phyloP scores from a whole-genome alignment of 2,329 filamentous ascomycete genomes.

The Akanthomyces lecanii region DNA sequence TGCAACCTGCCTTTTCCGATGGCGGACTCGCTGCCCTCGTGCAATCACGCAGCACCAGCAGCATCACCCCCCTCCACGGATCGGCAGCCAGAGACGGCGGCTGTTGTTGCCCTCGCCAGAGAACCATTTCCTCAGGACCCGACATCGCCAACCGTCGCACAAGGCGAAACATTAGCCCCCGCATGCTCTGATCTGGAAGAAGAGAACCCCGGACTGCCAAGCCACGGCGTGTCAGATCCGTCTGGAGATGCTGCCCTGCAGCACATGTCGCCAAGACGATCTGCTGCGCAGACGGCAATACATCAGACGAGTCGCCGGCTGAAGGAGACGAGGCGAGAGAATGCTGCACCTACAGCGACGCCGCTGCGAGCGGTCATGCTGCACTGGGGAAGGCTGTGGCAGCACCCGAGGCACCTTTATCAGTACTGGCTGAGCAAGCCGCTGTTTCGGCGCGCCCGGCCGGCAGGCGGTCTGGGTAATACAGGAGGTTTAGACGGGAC shows the following conservation, averaged over 20 bases:
- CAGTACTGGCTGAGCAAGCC: background rate
- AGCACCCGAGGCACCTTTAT: background rate
- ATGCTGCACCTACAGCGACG: background rate
- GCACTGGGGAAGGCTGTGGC: conserved; percentile 3
- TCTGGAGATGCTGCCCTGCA: background rate
- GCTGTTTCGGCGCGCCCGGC: conserved; percentile 1
- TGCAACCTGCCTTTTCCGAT: background rate
- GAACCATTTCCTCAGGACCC: too few relatives aligned
- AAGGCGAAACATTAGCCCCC: background rate
- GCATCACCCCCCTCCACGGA: background rate
- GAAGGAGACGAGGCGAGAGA: background rate
- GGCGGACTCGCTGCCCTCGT: too few relatives aligned
- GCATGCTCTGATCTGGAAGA: background rate
- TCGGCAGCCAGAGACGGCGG: background rate
- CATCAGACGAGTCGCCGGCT: background rate
- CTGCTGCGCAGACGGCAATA: background rate
- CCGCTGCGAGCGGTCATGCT: background rate
- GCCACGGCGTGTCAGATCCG: background rate
- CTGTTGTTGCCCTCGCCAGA: background rate
- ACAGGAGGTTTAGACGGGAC: background rate
- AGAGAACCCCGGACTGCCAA: background rate
- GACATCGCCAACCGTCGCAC: too few relatives aligned
- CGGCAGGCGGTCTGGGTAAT: background rate
- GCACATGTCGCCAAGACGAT: background rate
- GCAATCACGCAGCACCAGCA: background rate